Evolutionary conservation across 2,329 filamentous ascomycete genomes (phyloP).

Genomic region (Talaromyces sp.): DNA sequence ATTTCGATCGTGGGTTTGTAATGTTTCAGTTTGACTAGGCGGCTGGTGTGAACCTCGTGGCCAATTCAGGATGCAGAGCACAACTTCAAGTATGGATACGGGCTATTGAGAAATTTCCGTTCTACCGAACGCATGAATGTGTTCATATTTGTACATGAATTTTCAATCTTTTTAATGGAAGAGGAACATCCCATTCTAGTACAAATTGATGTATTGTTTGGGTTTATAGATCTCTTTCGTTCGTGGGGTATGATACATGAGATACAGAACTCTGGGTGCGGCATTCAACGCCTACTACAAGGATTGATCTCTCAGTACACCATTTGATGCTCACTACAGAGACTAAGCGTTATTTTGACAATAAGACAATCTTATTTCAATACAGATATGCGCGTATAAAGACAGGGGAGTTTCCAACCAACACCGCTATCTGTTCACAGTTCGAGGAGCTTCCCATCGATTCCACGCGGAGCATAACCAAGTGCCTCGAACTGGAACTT

Average conservation of each 20-base stretch:
- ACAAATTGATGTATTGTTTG: too few relatives aligned
- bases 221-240: too few relatives aligned
- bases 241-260: background rate
- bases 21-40: background rate
- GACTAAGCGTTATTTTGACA: background rate
- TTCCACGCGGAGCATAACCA: slow-evolving; percentile 5
- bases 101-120: background rate
- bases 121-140: background rate
- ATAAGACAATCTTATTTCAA: background rate
- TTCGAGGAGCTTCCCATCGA: slow-evolving; percentile 6
- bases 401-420: background rate
- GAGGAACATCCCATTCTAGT: too few relatives aligned
- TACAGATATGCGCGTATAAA: background rate
- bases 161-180: too few relatives aligned
- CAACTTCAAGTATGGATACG: background rate
- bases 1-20: background rate
- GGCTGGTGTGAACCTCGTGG: background rate
- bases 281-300: background rate
- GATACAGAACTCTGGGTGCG: background rate
- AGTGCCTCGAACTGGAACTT: slow-evolving; percentile 4
- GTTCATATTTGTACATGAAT: background rate
- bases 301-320: background rate
- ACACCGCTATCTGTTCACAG: background rate
- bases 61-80: background rate
- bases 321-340: background rate